Base-by-base conservation (phyloP, 768 basidiomycete genomes). In the Lentinus tigrinus region DNA sequence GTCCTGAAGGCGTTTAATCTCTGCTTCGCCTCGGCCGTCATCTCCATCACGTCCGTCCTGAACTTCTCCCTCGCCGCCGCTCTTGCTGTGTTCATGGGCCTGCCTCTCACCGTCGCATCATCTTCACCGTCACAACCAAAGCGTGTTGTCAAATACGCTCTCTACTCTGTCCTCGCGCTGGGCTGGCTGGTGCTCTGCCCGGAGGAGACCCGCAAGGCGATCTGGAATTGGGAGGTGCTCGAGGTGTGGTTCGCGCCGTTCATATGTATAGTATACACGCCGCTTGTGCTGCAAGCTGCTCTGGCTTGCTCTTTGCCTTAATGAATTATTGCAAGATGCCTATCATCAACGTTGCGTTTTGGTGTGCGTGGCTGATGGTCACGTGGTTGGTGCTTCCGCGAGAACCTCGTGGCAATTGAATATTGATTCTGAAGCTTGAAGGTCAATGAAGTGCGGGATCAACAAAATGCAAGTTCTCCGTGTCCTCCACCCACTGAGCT, bases 1-100 rank as follows among this genome's bases (percentile, higher is more conserved):
- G 73, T 89, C 17, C 75, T 95, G 40, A 87, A 91, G 63, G 77
- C 89, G 0, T 75, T 93, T 59, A 89, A 89, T 64, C 82, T 95
- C 26, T 91, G 95, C 70, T 73, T 91, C 46, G 83, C 92, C 23
- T 96, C 96, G 3, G 89, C 91, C 1, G 81, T 94, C 49, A 89
- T 97, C 61, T 94, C 87, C 21, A 84, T 92, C 37, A 86, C 85
- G 27, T 88, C 93, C 16, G 87, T 97, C 58, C 84, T 97, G 70
- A 97, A 98, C 72, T 96, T 96, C 73, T 93, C 92, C 8, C 85
- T 98, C 19, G 91, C 95, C 0, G 85, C 88, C 21, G 69, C 79
- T 21, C 78, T 96, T 17, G 83, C 89, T 0, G 69, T 89, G 26
- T 65, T 83, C 9, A 78, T 93, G 17, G 85, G 86, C 8, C 40